A percentile compares a stretch with the other conserved stretches of the same genome.
Evolutionary conservation across 257 asterid genomes (phyloP).

Genomic region (Buddleja alternifolia): DNA sequence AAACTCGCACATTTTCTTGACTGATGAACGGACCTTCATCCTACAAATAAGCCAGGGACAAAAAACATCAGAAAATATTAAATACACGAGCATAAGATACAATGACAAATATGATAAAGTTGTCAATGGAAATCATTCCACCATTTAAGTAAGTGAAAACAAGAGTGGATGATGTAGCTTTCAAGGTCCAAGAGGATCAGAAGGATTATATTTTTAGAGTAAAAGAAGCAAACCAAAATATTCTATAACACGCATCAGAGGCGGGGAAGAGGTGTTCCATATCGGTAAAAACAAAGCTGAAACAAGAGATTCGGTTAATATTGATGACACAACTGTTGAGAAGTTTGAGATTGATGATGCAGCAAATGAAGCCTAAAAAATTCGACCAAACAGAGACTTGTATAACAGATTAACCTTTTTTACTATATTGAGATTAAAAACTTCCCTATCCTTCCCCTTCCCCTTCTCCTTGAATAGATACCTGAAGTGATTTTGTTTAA

Average conservation of each 20-base stretch:
- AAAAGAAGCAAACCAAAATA: background rate
- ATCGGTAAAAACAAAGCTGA: background rate
- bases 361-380: background rate
- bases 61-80: conserved; percentile 16
- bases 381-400: background rate
- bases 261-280: background rate
- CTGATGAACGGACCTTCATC: conserved; percentile 98
- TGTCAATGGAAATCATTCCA: background rate
- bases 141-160: background rate
- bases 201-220: background rate
- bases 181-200: background rate
- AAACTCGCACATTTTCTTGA: conserved; percentile 90
- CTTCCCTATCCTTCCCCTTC: background rate
- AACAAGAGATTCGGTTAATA: background rate
- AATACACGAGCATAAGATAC: background rate
- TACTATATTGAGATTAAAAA: background rate
- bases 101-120: background rate
- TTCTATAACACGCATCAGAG: background rate
- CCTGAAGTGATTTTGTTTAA: background rate
- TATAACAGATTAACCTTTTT: background rate
- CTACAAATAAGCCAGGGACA: conserved; percentile 32
- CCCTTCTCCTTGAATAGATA: background rate
- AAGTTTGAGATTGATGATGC: background rate
- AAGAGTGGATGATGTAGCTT: conserved; percentile 2
- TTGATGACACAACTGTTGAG: background rate